Evolutionary conservation across 495 filamentous ascomycete genomes (phyloP), one percentile per base, ranked within the genome.

Genomic region (Talaromyces borbonicus): DNA sequence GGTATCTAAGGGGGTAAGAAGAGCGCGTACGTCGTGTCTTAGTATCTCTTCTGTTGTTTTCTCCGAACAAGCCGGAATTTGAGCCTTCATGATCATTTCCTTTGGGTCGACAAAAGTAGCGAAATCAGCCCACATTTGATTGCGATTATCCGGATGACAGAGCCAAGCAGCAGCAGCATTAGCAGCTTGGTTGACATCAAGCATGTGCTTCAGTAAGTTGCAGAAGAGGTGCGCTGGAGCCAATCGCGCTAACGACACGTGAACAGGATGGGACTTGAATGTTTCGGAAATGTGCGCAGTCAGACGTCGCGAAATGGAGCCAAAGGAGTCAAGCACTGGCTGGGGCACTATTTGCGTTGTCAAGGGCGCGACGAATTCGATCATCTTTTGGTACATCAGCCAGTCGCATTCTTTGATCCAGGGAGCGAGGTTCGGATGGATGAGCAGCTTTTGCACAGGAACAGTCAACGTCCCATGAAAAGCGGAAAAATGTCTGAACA

Each of bases 391-490:
- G 58, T 98, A 98, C 72, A 96, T 87, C 29, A 89, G 68, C 68
- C 89, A 90, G 53, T 98, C 92, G 54, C 87, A 95, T 57, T 93
- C 83, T 54, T 87, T 83, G 50, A 98, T 93, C 92, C 92, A 98
- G 2, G 84, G 78, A 11, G 88, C 85, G 39, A 98, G 69, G 46
- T 75, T 78, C 2, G 83, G 84, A 52, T 92, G 79, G 5, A 81
- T 79, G 49, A 98, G 80, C 8, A 98, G 73, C 63, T 90, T 96
- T 65, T 95, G 90, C n/a, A 95, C 88, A 3, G 93, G 93, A 58
- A 94, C 89, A 12, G 92, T 97, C 53, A 98, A 72, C 2, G 88
- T 95, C 44, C 92, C 93, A 51, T 93, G 85, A 62, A 97, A 97
- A 7, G 90, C 90, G 26, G 83, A 85, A 61, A 93, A 95, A n/a